Percentiles rank a stretch among this genome's conserved stretches.
Conservation (phyloP, 306 rosid genomes). For the Vigna unguiculata region DNA sequence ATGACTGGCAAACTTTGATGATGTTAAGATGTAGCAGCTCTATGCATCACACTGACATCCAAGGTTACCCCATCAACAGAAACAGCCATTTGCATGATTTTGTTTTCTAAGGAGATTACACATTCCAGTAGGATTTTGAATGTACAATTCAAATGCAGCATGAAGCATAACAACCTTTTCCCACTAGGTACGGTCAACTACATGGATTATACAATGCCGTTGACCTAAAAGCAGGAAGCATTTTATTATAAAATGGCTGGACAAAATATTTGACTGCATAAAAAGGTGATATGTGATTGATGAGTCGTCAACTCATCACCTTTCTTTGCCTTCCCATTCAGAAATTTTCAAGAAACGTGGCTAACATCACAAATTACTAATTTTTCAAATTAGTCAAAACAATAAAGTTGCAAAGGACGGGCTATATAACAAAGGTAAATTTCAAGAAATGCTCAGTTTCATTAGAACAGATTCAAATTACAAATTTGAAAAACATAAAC, state of each 20-base stretch:
- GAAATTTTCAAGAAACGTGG: conserved; percentile 21
- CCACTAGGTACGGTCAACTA: background rate
- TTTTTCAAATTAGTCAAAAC: conserved; percentile 16
- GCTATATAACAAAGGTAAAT: conserved; percentile 26
- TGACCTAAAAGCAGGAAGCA: conserved; percentile 7
- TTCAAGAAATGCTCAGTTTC: conserved; percentile 27
- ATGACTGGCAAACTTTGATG: background rate
- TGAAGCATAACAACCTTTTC: background rate
- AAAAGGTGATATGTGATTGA: conserved; percentile 15
- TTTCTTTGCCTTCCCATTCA: conserved; percentile 17
- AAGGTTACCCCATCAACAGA: conserved; percentile 21
- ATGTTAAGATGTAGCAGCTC: conserved; percentile 17
- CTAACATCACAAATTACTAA: conserved; percentile 8
- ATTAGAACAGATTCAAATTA: conserved; percentile 26
- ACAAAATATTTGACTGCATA: background rate
- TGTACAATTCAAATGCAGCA: conserved; percentile 9
- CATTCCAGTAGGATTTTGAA: conserved; percentile 17
- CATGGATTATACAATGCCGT: background rate
- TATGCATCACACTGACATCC: conserved; percentile 22
- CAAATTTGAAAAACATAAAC: conserved; percentile 1
- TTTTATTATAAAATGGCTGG: conserved; percentile 4
- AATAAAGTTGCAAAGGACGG: conserved; percentile 25
- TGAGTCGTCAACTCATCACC: background rate
- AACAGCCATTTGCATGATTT: conserved; percentile 23
- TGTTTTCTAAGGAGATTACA: conserved; percentile 10